Base-by-base conservation (phyloP, 202 grass and related monocot species). In the Hordeum pubiflorum region DNA sequence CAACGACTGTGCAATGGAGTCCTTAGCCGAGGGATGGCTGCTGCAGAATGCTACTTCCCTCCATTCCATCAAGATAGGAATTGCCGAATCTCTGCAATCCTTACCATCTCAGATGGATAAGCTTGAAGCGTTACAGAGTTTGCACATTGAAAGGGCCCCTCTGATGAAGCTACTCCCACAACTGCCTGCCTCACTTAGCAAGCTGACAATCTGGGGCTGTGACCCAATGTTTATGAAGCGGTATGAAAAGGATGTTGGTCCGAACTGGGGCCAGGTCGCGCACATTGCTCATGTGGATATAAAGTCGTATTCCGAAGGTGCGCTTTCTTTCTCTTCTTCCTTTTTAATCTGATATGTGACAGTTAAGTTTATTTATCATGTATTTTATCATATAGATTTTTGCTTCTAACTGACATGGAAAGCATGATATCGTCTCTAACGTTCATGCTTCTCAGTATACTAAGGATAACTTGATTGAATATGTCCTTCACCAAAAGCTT, bases 31-130 rank as follows among this genome's bases (percentile, higher is more conserved):
- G 22, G 26, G 82, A 58, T 87, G 85, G 85, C 44, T 87, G 46
- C 69, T 87, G 0, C 70, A 87, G 61, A 87, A 87, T 77, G 17
- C 52, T 21, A 2, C 3, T 23, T 82, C 85, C 6, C 85, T 87
- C 14, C 7, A 38, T 52, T 81, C 50, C 21, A 73, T 87, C 13
- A 46, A 79, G 7, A 22, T 82, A 7, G 39, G 26, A 20, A 60
- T 29, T 27, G 68, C 75, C 13, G 33, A 63, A 1, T 70, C 60
- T 76, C 48, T 87, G 12, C 34, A 32, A 3, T n/a, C 61, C 6
- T 36, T 87, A n/a, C 84, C 84, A 22, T 36, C 71, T 20, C 65
- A 56, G 61, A 75, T 87, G 22, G 24, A 50, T 63, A 77, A 75
- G 8, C 65, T 87, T 72, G 15, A 24, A 63, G 69, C 56, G 3